Percentiles rank a stretch among this genome's conserved stretches.
Evolutionary conservation across 805 yeast species (phyloP).

Genomic region (Maudiozyma pseudohumilis): DNA sequence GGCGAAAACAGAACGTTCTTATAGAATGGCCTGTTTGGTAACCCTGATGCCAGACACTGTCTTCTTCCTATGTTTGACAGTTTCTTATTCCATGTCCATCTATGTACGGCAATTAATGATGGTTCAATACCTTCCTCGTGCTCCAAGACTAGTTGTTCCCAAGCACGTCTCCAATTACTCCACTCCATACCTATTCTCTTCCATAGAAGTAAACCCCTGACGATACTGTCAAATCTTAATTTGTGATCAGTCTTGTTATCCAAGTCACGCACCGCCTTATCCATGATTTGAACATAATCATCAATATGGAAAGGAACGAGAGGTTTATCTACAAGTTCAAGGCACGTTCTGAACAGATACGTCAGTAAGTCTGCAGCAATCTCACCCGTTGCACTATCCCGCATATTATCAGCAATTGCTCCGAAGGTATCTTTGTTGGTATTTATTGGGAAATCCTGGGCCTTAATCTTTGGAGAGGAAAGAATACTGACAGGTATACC

Average conservation of each 20-base stretch:
- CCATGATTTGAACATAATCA: conserved; percentile 37
- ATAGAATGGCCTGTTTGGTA: conserved; percentile 51
- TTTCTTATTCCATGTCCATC: conserved; percentile 78
- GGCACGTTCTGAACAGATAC: conserved; percentile 40
- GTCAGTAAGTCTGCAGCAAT: conserved; percentile 49
- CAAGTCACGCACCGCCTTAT: conserved; percentile 38
- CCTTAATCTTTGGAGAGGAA: conserved; percentile 13
- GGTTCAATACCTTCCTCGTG: conserved; percentile 60
- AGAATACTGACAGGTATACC: conserved; percentile 41
- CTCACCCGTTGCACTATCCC: conserved; percentile 40
- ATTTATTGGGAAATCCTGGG: conserved; percentile 43
- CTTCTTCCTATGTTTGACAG: conserved; percentile 45
- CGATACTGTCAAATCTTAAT: conserved; percentile 25
- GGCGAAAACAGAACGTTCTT: conserved; percentile 63
- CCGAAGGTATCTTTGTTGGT: conserved; percentile 60
- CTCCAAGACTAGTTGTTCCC: conserved; percentile 45
- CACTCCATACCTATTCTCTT: conserved; percentile 37
- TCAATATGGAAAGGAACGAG: conserved; percentile 58
- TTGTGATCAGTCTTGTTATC: conserved; percentile 13
- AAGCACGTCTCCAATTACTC: conserved; percentile 47
- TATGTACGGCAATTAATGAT: conserved; percentile 52
- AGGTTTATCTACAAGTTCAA: conserved; percentile 68
- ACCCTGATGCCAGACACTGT: conserved; percentile 38
- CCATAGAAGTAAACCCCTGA: conserved; percentile 31
- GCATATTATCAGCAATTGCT: conserved; percentile 33